A percentile compares a stretch with the other conserved stretches of the same genome.
phyloP scores from a whole-genome alignment of 2,329 filamentous ascomycete genomes.

The Claviceps cyperi region DNA sequence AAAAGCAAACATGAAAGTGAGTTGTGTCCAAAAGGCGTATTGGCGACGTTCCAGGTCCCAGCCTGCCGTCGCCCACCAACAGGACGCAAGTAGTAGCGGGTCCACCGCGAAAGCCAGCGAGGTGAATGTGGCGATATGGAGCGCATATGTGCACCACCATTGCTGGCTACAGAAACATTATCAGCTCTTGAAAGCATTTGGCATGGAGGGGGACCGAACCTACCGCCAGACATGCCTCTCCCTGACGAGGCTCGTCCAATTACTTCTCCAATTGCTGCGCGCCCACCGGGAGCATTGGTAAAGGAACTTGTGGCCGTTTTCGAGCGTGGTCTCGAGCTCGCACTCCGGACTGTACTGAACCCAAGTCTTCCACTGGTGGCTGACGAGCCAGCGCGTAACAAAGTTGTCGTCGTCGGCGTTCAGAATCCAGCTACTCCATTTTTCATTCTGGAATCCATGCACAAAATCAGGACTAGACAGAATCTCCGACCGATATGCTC shows the following conservation, averaged over 20 bases:
- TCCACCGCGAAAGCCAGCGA: constrained; percentile 75
- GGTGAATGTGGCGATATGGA: constrained; percentile 84
- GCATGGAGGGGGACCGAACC: constrained; percentile 27
- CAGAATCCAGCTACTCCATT: constrained; percentile 75
- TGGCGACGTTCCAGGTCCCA: constrained; percentile 40
- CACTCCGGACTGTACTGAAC: constrained; percentile 88
- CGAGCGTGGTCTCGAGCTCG: constrained; percentile 83
- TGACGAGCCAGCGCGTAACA: constrained; percentile 90
- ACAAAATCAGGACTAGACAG: constrained; percentile 75
- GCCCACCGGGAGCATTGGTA: constrained; percentile 93
- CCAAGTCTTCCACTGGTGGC: constrained; percentile 83
- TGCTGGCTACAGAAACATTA: constrained; percentile 49
- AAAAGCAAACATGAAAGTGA: constrained; percentile 62
- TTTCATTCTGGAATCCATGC: constrained; percentile 80
- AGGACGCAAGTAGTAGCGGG: constrained; percentile 53
- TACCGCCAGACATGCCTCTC: constrained; percentile 80
- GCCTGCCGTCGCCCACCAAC: constrained; percentile 51
- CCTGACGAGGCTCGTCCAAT: constrained; percentile 74
- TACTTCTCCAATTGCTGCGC: constrained; percentile 94
- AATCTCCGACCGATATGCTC: constrained; percentile 81
- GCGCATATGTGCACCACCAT: constrained; percentile 83
- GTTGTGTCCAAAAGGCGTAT: constrained; percentile 45
- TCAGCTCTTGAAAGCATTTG: not conserved
- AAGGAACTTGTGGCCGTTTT: constrained; percentile 77
- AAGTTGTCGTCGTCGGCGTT: constrained; percentile 98